Evolutionary conservation across 148 eudicot genomes (phyloP).

Genomic region (Chenopodium suecicum): DNA sequence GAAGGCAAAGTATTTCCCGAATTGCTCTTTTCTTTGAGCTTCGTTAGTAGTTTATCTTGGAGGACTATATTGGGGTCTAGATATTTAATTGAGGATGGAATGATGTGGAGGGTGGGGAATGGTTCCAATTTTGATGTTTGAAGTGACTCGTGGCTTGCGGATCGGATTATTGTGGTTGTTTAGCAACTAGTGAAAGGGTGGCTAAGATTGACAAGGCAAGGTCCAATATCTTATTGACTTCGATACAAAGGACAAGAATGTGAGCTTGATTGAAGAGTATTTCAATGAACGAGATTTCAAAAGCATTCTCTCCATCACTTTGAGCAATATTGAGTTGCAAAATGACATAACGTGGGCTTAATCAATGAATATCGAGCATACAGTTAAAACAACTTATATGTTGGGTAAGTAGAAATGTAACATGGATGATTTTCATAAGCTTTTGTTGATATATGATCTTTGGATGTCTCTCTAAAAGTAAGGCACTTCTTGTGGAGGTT

Average conservation of each 20-base stretch:
- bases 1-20: too few relatives aligned
- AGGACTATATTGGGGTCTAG: too few relatives aligned
- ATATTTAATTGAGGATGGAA: too few relatives aligned
- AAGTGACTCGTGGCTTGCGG: background rate
- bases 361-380: background rate
- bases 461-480: background rate
- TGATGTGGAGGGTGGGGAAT: background rate
- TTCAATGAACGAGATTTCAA: background rate
- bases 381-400: background rate
- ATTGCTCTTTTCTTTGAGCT: too few relatives aligned
- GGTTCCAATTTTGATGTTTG: background rate
- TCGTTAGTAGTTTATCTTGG: too few relatives aligned
- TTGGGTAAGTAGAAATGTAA: background rate
- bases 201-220: background rate
- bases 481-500: background rate
- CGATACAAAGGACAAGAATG: background rate
- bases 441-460: background rate
- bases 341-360: background rate
- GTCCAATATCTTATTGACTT: background rate
- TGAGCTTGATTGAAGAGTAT: background rate
- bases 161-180: background rate
- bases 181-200: background rate
- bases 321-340: background rate
- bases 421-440: background rate
- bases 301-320: background rate